Conservation (phyloP, 495 filamentous ascomycete genomes). For the Podospora conica region DNA sequence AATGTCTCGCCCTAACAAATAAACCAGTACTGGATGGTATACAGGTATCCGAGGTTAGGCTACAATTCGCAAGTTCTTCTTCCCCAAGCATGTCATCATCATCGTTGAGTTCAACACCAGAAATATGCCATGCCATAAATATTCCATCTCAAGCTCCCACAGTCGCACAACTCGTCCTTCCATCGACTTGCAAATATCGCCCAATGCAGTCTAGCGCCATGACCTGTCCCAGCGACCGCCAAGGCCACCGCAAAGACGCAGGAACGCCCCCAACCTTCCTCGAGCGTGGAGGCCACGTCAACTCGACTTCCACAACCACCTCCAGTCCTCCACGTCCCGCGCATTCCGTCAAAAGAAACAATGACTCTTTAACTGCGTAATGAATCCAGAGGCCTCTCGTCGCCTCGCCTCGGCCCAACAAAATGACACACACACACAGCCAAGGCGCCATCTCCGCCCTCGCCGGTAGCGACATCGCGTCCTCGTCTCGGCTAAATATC, state of each 20-base stretch:
- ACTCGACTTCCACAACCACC: background rate
- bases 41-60: no score
- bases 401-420: background rate
- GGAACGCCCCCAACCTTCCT: no score
- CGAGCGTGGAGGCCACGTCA: background rate
- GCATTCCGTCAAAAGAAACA: background rate
- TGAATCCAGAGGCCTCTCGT: background rate
- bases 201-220: background rate
- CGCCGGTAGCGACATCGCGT: background rate
- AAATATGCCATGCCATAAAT: no score
- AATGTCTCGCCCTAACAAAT: no score
- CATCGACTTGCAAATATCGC: background rate
- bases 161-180: background rate
- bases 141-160: no score
- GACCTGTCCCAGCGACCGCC: background rate
- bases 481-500: constrained; percentile 6
- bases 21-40: no score
- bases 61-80: no score
- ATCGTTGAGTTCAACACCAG: no score
- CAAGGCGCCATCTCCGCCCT: background rate
- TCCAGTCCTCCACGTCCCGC: background rate
- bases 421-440: background rate
- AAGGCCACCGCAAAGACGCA: background rate
- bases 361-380: background rate
- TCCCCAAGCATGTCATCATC: no score